A percentile compares a stretch with the other conserved stretches of the same genome.
Evolutionary conservation across 352 stramenopile species (phyloP).

Genomic region (Phytophthora colocasiae): DNA sequence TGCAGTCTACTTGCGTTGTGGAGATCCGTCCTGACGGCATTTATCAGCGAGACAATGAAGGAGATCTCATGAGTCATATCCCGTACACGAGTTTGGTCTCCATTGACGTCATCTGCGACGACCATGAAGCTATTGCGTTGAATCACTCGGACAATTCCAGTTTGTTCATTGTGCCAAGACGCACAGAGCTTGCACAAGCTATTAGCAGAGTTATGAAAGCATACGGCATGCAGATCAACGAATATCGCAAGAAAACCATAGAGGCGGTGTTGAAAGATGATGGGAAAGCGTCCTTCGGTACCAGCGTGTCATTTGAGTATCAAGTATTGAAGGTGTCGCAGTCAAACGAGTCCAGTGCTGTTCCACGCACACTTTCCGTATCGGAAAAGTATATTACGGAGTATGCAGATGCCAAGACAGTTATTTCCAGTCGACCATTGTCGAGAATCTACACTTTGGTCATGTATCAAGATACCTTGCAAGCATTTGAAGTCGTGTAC

Average conservation of each 20-base stretch:
- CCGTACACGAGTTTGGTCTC: conserved; percentile 85
- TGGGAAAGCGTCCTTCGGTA: conserved; percentile 24
- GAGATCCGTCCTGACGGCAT: conserved; percentile 78
- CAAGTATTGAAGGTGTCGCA: conserved; percentile 68
- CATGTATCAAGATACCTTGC: conserved; percentile 62
- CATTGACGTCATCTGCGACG: conserved; percentile 82
- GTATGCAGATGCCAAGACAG: conserved; percentile 49
- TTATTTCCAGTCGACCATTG: conserved; percentile 79
- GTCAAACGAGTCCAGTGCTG: conserved; percentile 45
- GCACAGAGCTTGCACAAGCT: conserved; percentile 72
- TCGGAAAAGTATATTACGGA: conserved; percentile 81
- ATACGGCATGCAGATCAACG: conserved; percentile 85
- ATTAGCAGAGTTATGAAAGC: conserved; percentile 78
- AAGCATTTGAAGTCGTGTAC: conserved; percentile 80
- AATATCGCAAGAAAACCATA: conserved; percentile 86
- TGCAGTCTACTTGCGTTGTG: conserved; percentile 73
- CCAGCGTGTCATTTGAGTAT: conserved; percentile 72
- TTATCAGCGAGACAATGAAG: conserved; percentile 78
- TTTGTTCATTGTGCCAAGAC: conserved; percentile 71
- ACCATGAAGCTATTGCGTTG: conserved; percentile 70
- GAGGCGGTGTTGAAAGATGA: conserved; percentile 63
- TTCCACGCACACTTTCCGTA: conserved; percentile 57
- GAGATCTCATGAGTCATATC: conserved; percentile 83
- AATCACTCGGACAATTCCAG: conserved; percentile 89
- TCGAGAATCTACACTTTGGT: conserved; percentile 75